Evolutionary conservation across 257 asterid genomes (phyloP), one percentile per base, ranked within the genome.

Genomic region (Mentha longifolia): DNA sequence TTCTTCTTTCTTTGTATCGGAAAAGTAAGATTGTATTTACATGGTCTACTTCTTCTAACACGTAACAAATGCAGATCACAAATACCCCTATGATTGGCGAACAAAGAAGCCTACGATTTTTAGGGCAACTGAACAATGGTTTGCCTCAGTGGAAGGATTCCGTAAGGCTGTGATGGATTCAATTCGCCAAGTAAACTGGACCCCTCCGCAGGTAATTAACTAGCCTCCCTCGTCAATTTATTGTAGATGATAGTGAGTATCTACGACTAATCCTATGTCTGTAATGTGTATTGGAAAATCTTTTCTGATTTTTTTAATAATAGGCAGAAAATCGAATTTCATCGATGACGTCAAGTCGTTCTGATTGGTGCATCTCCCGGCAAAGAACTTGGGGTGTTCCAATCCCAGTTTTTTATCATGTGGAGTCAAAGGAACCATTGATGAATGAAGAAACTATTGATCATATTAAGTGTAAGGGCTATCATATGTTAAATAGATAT

Each of bases 321-420:
- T 79, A 91, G 99, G 98, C 95, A 61, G 89, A 85, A 82, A 94
- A 91, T 76, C 85, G 99, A 67, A 94, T 94, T 67, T 83, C 92
- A 47, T 69, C 99, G 57, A 94, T 94, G 99, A 94, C 97, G 55
- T 89, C 97, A 71, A 80, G 92, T 47, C 99, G 99, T 74, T 85
- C 96, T 14, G 99, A 91, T 80, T 94, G 99, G 99, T 94, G 99
- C 71, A 94, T 94, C 76, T 94, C 99, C 70, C 88, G 99, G 74
- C 99, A 94, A 88, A 91, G 99, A 83, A 89, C 96, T 45, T 94
- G 99, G 99, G 99, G 99, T 62, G 99, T 94, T 61, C 99, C 99
- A 17, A 91, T 94, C 82, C 99, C 99, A 5, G 97, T 91, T 33
- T 94, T 94, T 81, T 94, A 94, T 84, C 98, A 94, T 11, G 76